Evolutionary conservation across 2,329 filamentous ascomycete species (phyloP), one percentile per base, ranked within the genome.

Genomic region (Ophiostoma triangulosporum): DNA sequence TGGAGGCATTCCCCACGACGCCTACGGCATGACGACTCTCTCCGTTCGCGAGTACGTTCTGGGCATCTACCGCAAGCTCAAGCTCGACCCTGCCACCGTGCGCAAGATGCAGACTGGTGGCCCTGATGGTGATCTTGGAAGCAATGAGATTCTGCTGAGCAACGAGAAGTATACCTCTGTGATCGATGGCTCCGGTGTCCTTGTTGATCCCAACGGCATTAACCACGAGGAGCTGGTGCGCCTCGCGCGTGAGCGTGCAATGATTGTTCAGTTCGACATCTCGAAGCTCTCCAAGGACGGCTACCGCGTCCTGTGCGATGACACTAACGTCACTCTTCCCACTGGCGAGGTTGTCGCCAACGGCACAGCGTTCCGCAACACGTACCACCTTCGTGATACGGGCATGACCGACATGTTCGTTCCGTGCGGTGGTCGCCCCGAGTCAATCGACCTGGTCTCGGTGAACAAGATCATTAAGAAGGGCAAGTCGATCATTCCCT

Each of bases 101-200:
- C 79, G 80, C 65, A 98, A 98, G 74, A 83, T 98, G 77, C 93
- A 98, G 74, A 98, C 93, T 46, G 93, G 93, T 69, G 93, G 93
- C 3, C 93, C 93, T 2, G 93, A 98, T 61, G 93, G 93, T 59
- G 93, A 98, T 68, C 76, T 98, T 57, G 93, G 93, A 60, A 96
- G 90, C 63, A 98, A 98, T 69, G 93, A 98, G 70, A 98, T 98
- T 60, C 77, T 97, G 52, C 83, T 96, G 56, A 86, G 89, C 66
- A 91, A 95, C 62, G 93, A 98, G 73, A 95, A 88, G 69, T 97
- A 97, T 72, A 88, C 84, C 3, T 81, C 89, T 27, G 88, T 98
- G 58, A 89, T 97, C n/a, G 93, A 98, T 68, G 93, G 93, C 27
- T 86, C 90, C 32, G 93, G 93, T 68, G 93, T 98, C 12, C 80